Conservation (phyloP, 208 protist species). For the Angomonas deanei region DNA sequence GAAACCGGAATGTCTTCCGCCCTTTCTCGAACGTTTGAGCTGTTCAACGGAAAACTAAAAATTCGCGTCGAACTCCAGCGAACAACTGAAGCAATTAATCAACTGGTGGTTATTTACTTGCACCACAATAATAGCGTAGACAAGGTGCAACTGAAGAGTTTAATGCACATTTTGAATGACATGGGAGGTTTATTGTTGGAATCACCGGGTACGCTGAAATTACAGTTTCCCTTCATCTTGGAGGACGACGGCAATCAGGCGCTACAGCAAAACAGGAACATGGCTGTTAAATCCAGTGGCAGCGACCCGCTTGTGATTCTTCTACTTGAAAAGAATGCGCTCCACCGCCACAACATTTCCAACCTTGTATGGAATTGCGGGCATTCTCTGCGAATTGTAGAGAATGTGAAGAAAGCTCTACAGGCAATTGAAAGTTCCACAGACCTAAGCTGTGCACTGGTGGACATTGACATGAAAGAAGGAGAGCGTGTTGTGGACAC, state of each 20-base stretch:
- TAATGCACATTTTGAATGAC: slow-evolving; percentile 36
- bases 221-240: slow-evolving; percentile 47
- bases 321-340: slow-evolving; percentile 59
- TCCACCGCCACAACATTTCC: slow-evolving; percentile 65
- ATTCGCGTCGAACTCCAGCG: slow-evolving; percentile 52
- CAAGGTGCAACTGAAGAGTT: slow-evolving; percentile 20
- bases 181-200: slow-evolving; percentile 48
- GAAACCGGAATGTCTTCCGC: slow-evolving; percentile 26
- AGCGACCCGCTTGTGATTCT: slow-evolving; percentile 52
- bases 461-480: slow-evolving; percentile 38
- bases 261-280: slow-evolving; percentile 16
- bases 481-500: slow-evolving; percentile 41
- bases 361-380: slow-evolving; percentile 42
- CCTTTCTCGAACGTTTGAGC: slow-evolving; percentile 32
- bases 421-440: slow-evolving; percentile 50
- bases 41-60: slow-evolving; percentile 45
- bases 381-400: slow-evolving; percentile 51
- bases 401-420: slow-evolving; percentile 49
- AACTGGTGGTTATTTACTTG: slow-evolving; percentile 44
- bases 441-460: slow-evolving; percentile 58
- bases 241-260: slow-evolving; percentile 34
- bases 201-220: slow-evolving; percentile 24
- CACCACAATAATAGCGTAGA: slow-evolving; percentile 18
- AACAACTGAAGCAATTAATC: slow-evolving; percentile 43
- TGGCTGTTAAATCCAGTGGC: slow-evolving; percentile 19